Evolutionary conservation across 192 early-diverging fungal species (phyloP).

Genomic region (Coemansia sp.): DNA sequence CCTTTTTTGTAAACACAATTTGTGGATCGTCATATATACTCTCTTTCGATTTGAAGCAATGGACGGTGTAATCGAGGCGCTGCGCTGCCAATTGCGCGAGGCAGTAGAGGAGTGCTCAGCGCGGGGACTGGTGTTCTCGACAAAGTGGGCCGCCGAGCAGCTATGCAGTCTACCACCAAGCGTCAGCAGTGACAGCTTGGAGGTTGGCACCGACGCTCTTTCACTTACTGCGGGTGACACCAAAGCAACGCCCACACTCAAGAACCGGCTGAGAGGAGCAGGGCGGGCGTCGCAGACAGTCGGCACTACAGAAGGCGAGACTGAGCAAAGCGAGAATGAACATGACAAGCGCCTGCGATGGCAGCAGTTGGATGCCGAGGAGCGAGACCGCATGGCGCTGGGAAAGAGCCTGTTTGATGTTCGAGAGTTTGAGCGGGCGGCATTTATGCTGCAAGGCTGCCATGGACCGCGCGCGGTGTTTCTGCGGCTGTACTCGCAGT

Average conservation of each 20-base stretch:
- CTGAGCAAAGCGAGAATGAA: not conserved
- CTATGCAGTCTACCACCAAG: constrained; percentile 31
- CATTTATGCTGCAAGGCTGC: constrained; percentile 54
- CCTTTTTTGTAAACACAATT: too few relatives aligned
- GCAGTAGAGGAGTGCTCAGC: constrained; percentile 66
- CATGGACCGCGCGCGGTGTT: constrained; percentile 60
- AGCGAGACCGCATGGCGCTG: constrained; percentile 52
- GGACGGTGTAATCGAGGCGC: constrained; percentile 15
- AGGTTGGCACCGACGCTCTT: not conserved
- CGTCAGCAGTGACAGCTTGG: not conserved
- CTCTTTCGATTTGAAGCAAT: constrained; percentile 6
- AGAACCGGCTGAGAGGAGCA: constrained; percentile 19
- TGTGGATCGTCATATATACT: too few relatives aligned
- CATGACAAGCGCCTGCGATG: constrained; percentile 2
- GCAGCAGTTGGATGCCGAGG: constrained; percentile 15
- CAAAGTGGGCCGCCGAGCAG: constrained; percentile 69
- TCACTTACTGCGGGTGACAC: not conserved
- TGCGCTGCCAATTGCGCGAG: constrained; percentile 56
- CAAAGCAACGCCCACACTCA: constrained; percentile 16
- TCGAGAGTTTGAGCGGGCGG: constrained; percentile 69
- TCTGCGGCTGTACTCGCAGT: constrained; percentile 77
- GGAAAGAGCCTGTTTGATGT: constrained; percentile 75
- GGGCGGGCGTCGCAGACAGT: not conserved
- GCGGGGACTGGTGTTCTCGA: constrained; percentile 67
- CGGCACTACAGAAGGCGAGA: not conserved